These are phyloP conservation scores for Fallopia convolvulus DNA, from an alignment of 148 eudicot species.

Conservation along the genomic window DNA sequence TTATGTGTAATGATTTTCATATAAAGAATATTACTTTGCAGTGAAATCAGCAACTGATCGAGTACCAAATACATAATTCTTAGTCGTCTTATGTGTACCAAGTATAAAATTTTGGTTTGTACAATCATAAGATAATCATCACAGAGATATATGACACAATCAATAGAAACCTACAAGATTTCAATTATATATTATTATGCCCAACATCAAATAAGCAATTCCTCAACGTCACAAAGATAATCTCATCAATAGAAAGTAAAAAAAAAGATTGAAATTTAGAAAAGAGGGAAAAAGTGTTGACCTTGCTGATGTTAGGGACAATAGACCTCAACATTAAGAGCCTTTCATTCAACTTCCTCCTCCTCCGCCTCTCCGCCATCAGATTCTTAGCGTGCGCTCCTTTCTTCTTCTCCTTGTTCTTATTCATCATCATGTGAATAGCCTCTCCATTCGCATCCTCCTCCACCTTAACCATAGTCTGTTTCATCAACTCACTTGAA, in stretches of 20 bases:
- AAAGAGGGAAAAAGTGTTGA: background rate
- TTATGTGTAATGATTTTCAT: too few species aligned
- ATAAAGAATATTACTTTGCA: too few species aligned
- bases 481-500: slow-evolving; percentile 27
- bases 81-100: too few species aligned
- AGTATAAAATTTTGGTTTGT: too few species aligned
- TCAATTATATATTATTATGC: too few species aligned
- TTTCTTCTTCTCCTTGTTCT: slow-evolving; percentile 31
- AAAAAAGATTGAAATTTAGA: background rate
- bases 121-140: too few species aligned
- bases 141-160: too few species aligned
- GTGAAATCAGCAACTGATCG: too few species aligned
- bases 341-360: slow-evolving; percentile 72
- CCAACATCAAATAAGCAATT: too few species aligned
- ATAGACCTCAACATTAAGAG: slow-evolving; percentile 69
- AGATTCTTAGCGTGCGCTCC: slow-evolving; percentile 67
- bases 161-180: too few species aligned
- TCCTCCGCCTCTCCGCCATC: slow-evolving; percentile 65
- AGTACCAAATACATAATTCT: too few species aligned
- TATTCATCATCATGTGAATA: slow-evolving; percentile 8
- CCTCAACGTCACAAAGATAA: background rate
- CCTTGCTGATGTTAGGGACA: slow-evolving; percentile 80
- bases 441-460: slow-evolving; percentile 19
- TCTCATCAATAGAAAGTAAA: background rate
- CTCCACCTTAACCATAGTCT: slow-evolving; percentile 12